These are phyloP conservation scores for Hanseniaspora meyeri DNA, from an alignment of 805 yeast genomes.

Conservation along the genomic window DNA sequence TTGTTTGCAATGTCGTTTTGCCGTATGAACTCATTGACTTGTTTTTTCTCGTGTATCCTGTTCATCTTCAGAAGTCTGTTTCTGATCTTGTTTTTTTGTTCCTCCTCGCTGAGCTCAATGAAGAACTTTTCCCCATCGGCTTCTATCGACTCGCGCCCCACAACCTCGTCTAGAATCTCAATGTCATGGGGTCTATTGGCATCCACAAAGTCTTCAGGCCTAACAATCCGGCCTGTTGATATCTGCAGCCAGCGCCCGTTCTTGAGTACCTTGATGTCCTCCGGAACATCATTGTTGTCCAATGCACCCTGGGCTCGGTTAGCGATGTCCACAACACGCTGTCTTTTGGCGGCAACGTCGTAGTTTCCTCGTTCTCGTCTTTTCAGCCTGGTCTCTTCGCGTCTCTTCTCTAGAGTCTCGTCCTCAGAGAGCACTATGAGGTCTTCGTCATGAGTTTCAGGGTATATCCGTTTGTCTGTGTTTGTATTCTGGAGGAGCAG, in stretches of 20 bases:
- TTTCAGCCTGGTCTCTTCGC: neutral
- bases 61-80: neutral
- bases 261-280: neutral
- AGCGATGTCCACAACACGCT: neutral
- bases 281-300: neutral
- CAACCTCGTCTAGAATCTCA: neutral
- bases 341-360: neutral
- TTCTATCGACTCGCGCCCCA: neutral
- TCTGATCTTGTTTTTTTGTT: neutral
- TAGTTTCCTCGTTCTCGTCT: neutral
- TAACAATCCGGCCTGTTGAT: neutral
- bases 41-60: neutral
- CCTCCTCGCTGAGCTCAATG: neutral
- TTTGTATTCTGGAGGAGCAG: neutral
- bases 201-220: neutral
- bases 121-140: neutral
- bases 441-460: neutral
- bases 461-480: neutral
- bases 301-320: neutral
- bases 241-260: neutral
- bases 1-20: neutral
- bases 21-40: neutral
- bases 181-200: neutral
- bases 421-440: conserved; percentile 4
- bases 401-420: neutral